Evolutionary conservation across 2,329 filamentous ascomycete genomes (phyloP), one percentile per base, ranked within the genome.

Genomic region (Meredithiella fracta): DNA sequence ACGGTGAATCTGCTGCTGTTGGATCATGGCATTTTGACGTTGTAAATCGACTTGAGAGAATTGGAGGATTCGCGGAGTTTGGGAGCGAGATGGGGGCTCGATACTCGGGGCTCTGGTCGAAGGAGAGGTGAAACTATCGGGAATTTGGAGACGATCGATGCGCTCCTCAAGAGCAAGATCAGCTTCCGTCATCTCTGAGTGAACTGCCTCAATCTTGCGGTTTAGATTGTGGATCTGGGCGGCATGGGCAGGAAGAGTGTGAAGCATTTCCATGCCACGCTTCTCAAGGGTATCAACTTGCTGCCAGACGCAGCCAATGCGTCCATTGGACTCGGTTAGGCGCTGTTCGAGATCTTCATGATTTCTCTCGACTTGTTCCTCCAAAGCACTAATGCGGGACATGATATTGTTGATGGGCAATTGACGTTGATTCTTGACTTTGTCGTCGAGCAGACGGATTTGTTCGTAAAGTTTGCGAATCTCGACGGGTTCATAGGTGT

Each of bases 101-200:
- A 44, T 11, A 51, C 38, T 50, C 4, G 51, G 23, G 8, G 15
- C 51, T 40, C 42, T 23, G 23, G 37, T 51, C n/a, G 50, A 47
- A 44, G 25, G 34, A 8, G 49, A 37, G 14, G 34, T 40, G 7
- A 42, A 8, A 17, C 26, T 14, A 20, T 63, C 59, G 17, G 61
- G 55, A 51, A 54, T 62, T 60, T 67, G 72, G 15, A 78, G 64
- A 34, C 66, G 70, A 54, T 77, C 75, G 42, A 80, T 69, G 42
- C 74, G 72, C 62, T 80, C 77, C 60, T 80, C 76, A 59, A 79
- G 61, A 59, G 70, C 67, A 62, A 76, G 69, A 57, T 74, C 69
- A 61, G 73, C 71, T 56, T 78, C 74, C 40, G 71, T 66, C 22
- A 75, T 66, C 61, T 76, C 73, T 17, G 66, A 67, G 42, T 68